phyloP scores from a whole-genome alignment of 176 grass and related monocot genomes.

The Avena eriantha region DNA sequence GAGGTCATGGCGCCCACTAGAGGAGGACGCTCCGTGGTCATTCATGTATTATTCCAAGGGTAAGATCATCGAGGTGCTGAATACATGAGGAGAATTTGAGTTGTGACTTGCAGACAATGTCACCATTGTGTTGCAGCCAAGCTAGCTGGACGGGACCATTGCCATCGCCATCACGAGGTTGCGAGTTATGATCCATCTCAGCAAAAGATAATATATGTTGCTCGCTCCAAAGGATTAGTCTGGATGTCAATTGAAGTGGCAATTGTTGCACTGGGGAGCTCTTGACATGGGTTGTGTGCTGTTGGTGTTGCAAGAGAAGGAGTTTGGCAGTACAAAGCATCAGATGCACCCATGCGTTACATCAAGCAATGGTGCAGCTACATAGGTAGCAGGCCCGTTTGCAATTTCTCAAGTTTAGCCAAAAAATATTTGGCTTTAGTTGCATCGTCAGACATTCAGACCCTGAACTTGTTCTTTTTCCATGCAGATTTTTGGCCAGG shows the following conservation, averaged over 20 bases:
- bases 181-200: conserved; percentile 61
- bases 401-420: too few relatives aligned
- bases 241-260: conserved; percentile 31
- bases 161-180: conserved; percentile 66
- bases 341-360: too few relatives aligned
- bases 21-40: conserved; percentile 49
- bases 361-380: too few relatives aligned
- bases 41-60: conserved; percentile 71
- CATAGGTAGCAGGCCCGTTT: too few relatives aligned
- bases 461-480: too few relatives aligned
- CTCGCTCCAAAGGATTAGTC: conserved; percentile 34
- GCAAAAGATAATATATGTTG: conserved; percentile 64
- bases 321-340: too few relatives aligned
- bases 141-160: conserved; percentile 54
- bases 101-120: conserved; percentile 52
- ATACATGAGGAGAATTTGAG: conserved; percentile 53
- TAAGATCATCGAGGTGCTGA: conserved; percentile 49
- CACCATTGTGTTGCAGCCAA: conserved; percentile 61
- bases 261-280: conserved; percentile 59
- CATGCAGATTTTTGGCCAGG: too few relatives aligned
- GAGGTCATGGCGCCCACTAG: conserved; percentile 37
- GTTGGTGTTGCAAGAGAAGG: conserved; percentile 57
- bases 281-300: conserved; percentile 47
- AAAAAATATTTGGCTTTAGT: too few relatives aligned
- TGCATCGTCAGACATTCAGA: too few relatives aligned